These are phyloP conservation scores for Babesia sp. DNA, from an alignment of 169 alveolate genomes.

Conservation along the genomic window DNA sequence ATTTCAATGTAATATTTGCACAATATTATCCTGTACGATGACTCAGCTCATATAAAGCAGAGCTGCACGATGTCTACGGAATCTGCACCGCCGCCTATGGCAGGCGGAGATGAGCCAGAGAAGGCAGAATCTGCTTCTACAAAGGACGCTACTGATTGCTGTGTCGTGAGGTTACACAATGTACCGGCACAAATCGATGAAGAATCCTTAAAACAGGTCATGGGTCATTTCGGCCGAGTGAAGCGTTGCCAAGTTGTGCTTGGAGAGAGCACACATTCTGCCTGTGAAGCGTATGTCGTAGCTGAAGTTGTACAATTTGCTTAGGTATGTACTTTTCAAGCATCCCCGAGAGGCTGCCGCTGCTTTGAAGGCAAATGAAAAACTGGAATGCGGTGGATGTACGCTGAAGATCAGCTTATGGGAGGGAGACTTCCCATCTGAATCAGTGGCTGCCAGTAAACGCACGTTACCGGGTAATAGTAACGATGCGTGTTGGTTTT, in stretches of 20 bases:
- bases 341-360: constrained; percentile 28
- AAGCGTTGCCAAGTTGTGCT: constrained; percentile 27
- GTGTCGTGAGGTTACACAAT: constrained; percentile 23
- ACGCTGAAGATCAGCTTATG: constrained; percentile 38
- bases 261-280: constrained; percentile 2
- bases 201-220: constrained; percentile 45
- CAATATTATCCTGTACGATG: too few relatives aligned
- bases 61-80: background rate
- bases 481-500: constrained; percentile 63
- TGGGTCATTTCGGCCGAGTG: constrained; percentile 60
- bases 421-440: constrained; percentile 41
- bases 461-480: background rate
- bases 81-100: background rate
- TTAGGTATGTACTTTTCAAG: constrained; percentile 41
- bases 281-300: constrained; percentile 61
- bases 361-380: constrained; percentile 60
- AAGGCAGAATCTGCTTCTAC: background rate
- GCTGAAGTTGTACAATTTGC: background rate
- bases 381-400: constrained; percentile 69
- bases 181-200: constrained; percentile 61
- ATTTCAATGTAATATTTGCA: too few relatives aligned
- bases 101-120: background rate
- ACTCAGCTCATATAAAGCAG: background rate
- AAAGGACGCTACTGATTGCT: constrained; percentile 1
- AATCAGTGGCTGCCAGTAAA: background rate